Conservation (phyloP, 2,329 filamentous ascomycete species). For the Capronia epimyces region DNA sequence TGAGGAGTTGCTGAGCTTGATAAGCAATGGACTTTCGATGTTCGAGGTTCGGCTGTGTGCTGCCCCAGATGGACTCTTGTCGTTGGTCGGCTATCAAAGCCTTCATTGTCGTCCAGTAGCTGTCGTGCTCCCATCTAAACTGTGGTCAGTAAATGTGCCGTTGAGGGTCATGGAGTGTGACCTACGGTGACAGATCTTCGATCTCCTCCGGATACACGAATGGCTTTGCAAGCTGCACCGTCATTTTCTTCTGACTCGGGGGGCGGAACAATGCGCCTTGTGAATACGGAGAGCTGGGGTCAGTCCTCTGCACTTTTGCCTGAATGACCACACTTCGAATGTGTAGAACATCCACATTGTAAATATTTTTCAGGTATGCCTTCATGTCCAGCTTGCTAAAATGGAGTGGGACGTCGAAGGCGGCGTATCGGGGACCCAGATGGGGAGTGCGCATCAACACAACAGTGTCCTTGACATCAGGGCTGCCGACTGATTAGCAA, state of each 20-base stretch:
- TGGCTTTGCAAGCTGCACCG: conserved; percentile 76
- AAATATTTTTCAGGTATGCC: conserved; percentile 86
- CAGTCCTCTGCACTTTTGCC: conserved; percentile 52
- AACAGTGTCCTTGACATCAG: conserved; percentile 66
- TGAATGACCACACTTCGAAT: conserved; percentile 78
- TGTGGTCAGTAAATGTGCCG: not conserved
- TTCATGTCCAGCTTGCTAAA: conserved; percentile 96
- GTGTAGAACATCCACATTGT: conserved; percentile 65
- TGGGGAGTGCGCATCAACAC: conserved; percentile 68
- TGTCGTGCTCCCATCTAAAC: conserved; percentile 57
- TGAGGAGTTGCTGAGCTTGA: conserved; percentile 56
- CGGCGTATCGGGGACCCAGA: conserved; percentile 73
- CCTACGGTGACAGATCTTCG: conserved; percentile 54
- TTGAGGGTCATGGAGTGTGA: conserved; percentile 17
- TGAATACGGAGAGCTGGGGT: conserved; percentile 32
- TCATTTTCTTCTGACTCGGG: conserved; percentile 82
- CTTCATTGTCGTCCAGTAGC: conserved; percentile 51
- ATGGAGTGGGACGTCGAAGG: conserved; percentile 81
- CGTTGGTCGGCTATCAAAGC: conserved; percentile 41
- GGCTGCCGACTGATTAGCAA: conserved; percentile 16
- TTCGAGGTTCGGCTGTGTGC: conserved; percentile 37
- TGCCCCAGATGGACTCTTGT: conserved; percentile 35
- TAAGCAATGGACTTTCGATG: conserved; percentile 48
- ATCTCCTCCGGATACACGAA: conserved; percentile 81
- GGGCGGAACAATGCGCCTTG: conserved; percentile 63